These are phyloP conservation scores for Sporisorium exsertum DNA, from an alignment of 1,284 basidiomycete species.

Conservation along the genomic window DNA sequence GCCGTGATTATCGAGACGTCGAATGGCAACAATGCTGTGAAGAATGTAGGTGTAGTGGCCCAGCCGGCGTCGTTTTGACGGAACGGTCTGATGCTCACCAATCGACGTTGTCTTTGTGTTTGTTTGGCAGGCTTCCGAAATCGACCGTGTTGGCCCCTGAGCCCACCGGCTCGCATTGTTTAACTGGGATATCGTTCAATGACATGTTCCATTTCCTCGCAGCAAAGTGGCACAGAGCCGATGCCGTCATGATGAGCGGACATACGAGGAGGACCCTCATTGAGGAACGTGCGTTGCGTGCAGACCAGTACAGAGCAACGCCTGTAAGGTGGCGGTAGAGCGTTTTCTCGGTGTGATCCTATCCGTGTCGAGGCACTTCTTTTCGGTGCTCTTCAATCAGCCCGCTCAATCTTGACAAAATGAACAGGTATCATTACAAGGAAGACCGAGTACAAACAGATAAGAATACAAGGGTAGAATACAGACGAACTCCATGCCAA, in stretches of 20 bases:
- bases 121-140: conserved; percentile 35
- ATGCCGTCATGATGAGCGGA: too few relatives aligned
- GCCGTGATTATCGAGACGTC: conserved; percentile 51
- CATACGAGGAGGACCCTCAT: too few relatives aligned
- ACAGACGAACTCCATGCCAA: not conserved
- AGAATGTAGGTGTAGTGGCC: conserved; percentile 43
- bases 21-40: conserved; percentile 52
- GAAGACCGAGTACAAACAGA: not conserved
- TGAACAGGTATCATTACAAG: not conserved
- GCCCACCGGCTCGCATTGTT: too few relatives aligned
- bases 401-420: not conserved
- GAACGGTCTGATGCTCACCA: not conserved
- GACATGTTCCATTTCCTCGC: too few relatives aligned
- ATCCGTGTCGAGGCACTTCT: too few relatives aligned
- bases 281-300: too few relatives aligned
- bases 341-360: too few relatives aligned
- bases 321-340: too few relatives aligned
- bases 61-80: not conserved
- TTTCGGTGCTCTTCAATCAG: too few relatives aligned
- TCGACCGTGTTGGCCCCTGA: not conserved
- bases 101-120: not conserved
- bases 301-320: too few relatives aligned
- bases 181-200: too few relatives aligned
- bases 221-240: too few relatives aligned
- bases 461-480: not conserved